Evolutionary conservation across 441 rosid genomes (phyloP), one percentile per base, ranked within the genome.

Genomic region (Gossypium gossypioides): DNA sequence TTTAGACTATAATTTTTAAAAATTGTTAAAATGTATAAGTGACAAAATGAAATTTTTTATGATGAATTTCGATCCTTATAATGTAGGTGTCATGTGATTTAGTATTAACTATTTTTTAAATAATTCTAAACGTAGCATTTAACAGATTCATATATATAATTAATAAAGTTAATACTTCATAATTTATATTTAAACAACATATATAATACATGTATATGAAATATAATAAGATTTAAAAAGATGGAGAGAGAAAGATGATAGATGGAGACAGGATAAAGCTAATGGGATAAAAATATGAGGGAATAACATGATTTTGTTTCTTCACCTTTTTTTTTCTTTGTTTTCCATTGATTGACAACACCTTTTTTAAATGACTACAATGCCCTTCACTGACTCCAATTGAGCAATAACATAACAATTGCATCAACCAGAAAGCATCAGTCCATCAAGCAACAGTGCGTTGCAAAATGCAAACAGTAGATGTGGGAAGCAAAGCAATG

Each of bases 271-370:
- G 63, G 34, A 56, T 72, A 72, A 76, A 76, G 74, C 65, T 4
- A 55, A 9, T 16, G 63, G 79, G 78, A 42, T 70, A 74, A 75
- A 77, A 77, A 74, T 37, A n/a, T 3, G 73, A 75, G 71, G 77
- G 81, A 82, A 84, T 84, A 82, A 79, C 80, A 86, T 84, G 84
- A 81, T 84, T 77, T 84, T 77, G 85, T 82, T 84, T 71, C 81
- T 77, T 73, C 74, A 29, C 1, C 46, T 52, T 69, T 77, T 79
- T 63, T 24, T 60, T 15, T 55, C 22, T 19, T 55, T 55, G 27
- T 21, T 21, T 50, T 72, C 55, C 74, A 74, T 78, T 84, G 89
- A 79, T 86, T 81, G 91, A 89, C 89, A 83, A 81, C 69, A 78
- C 88, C 78, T 82, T 77, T 68, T 57, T 0, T 18, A 40, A 89